A percentile compares a stretch with the other conserved stretches of the same genome.
These are phyloP conservation scores for Zoysia pacifica DNA, from an alignment of 176 grass and related monocot genomes.

Conservation along the genomic window DNA sequence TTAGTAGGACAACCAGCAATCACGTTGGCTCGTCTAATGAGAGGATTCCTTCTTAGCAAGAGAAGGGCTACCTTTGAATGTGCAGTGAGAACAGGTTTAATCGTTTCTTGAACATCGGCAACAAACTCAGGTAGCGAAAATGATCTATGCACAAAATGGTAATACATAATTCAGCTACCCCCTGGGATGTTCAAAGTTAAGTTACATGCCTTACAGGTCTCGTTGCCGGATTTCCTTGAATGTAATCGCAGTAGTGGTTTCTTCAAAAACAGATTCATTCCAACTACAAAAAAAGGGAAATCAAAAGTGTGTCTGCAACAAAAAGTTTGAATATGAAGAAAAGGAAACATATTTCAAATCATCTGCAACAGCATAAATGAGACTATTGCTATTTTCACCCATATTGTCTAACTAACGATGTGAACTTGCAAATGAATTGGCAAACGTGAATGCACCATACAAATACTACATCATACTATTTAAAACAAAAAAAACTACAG, in stretches of 20 bases:
- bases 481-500: neutral
- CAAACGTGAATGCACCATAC: conserved; percentile 18
- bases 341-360: neutral
- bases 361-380: conserved; percentile 10
- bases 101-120: conserved; percentile 87
- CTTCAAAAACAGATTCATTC: conserved; percentile 95
- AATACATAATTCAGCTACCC: conserved; percentile 30
- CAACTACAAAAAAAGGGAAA: conserved; percentile 52
- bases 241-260: conserved; percentile 77
- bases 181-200: conserved; percentile 29
- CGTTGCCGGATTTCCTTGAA: conserved; percentile 88
- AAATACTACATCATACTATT: conserved; percentile 1
- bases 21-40: neutral
- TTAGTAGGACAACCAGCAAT: conserved; percentile 17
- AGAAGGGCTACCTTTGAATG: conserved; percentile 73
- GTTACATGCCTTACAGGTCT: conserved; percentile 77
- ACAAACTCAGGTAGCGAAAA: conserved; percentile 95
- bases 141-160: conserved; percentile 52
- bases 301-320: neutral
- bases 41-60: conserved; percentile 7
- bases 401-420: neutral
- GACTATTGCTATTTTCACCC: conserved; percentile 10
- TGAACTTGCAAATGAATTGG: neutral
- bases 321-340: conserved; percentile 11
- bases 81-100: conserved; percentile 83